Conservation (phyloP, 139 green algal genomes). For the Picochlorum sp. region DNA sequence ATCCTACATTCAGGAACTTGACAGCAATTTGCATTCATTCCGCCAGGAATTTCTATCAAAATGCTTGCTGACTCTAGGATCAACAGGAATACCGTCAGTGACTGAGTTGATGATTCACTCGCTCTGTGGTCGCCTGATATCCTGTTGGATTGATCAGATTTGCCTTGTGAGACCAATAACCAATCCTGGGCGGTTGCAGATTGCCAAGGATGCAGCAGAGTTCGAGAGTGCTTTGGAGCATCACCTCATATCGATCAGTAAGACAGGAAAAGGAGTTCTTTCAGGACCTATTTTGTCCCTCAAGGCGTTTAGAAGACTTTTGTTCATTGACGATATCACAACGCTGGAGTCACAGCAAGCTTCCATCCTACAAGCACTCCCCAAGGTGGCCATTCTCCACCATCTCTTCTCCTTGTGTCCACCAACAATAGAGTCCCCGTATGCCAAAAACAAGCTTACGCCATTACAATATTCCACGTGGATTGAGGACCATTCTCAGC, state of each 20-base stretch:
- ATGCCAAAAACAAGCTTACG: constrained; percentile 56
- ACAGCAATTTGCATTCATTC: constrained; percentile 39
- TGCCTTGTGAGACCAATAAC: constrained; percentile 67
- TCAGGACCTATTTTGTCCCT: constrained; percentile 43
- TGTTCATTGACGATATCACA: constrained; percentile 34
- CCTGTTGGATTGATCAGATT: constrained; percentile 85
- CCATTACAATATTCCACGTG: constrained; percentile 77
- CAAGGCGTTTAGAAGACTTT: constrained; percentile 55
- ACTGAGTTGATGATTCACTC: constrained; percentile 52
- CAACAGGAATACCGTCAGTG: constrained; percentile 28
- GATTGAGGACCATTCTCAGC: constrained; percentile 74
- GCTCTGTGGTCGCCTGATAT: constrained; percentile 68
- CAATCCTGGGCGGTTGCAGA: constrained; percentile 52
- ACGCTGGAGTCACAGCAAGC: constrained; percentile 53
- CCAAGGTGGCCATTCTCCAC: constrained; percentile 48
- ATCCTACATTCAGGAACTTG: constrained; percentile 55
- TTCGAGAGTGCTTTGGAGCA: constrained; percentile 66
- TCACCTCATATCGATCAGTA: constrained; percentile 54
- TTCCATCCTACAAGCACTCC: constrained; percentile 12
- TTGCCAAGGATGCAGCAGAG: constrained; percentile 80
- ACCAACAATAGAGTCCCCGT: constrained; percentile 54
- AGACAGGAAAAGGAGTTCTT: constrained; percentile 45
- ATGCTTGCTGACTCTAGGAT: constrained; percentile 28
- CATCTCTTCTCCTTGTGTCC: constrained; percentile 78
- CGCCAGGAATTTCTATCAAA: constrained; percentile 51